phyloP scores from a whole-genome alignment of 352 stramenopile species.

The Thraustochytrium striatum region DNA sequence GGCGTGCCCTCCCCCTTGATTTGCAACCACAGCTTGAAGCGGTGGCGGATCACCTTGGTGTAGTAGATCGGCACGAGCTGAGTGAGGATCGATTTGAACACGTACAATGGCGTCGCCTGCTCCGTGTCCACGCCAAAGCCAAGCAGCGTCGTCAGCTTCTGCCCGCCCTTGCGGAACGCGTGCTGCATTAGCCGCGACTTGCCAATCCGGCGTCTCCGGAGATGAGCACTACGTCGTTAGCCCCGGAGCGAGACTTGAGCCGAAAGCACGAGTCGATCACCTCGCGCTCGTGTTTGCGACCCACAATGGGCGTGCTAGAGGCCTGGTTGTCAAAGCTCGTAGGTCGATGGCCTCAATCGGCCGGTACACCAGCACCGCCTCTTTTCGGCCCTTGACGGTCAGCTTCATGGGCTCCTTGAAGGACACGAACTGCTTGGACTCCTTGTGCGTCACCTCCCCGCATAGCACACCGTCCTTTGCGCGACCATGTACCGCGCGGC shows the following conservation, averaged over 20 bases:
- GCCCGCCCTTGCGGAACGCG: background rate
- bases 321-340: background rate
- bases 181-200: constrained; percentile 45
- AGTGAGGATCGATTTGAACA: constrained; percentile 33
- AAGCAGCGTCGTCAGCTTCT: background rate
- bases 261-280: constrained; percentile 1
- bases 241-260: background rate
- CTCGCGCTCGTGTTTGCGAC: constrained; percentile 5
- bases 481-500: constrained; percentile 83
- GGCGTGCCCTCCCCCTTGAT: background rate
- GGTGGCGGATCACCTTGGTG: background rate
- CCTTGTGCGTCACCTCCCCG: constrained; percentile 11
- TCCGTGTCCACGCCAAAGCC: constrained; percentile 40
- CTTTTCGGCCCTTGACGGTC: constrained; percentile 47
- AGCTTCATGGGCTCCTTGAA: constrained; percentile 30
- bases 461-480: constrained; percentile 50
- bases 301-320: background rate
- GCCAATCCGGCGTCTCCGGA: constrained; percentile 41
- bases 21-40: constrained; percentile 8
- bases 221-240: constrained; percentile 18
- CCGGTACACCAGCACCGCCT: constrained; percentile 35
- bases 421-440: constrained; percentile 1
- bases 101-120: constrained; percentile 28
- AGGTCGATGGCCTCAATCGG: constrained; percentile 4
- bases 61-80: constrained; percentile 38